Base-by-base conservation (phyloP, 441 rosid genomes). In the Arabidopsis lyrata region DNA sequence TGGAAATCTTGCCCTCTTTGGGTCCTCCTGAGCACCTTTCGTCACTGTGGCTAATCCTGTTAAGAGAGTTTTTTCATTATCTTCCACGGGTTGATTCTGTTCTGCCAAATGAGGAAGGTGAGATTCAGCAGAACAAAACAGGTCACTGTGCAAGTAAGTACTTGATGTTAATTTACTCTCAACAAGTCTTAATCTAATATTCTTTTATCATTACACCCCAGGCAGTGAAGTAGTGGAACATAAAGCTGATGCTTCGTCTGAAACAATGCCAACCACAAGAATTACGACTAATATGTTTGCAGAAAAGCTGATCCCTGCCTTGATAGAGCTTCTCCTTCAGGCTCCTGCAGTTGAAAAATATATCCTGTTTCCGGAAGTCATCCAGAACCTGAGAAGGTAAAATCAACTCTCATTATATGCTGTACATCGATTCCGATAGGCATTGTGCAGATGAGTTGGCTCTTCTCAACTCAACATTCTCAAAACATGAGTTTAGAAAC, bases 351-450 rank as follows among this genome's bases (percentile, higher is more conserved):
- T 81, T 49, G 96, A 93, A 80, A 90, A 89, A 77, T 84, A 86
- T 80, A 91, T 82, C 29, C 68, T 90, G 63, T 86, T 87, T 70
- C 90, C 93, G 1, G 99, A 96, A 88, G 78, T 93, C 81, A 86
- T 96, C 79, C 97, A 89, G 66, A 85, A 82, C 77, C 90, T 96
- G 69, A 90, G 89, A 81, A 90, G 99, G 99, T 95, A 87, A 74
- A 22, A 35, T 49, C 35, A 75, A 66, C 61, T 74, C 59, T 65
- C 65, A 15, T 66, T 54, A 41, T 16, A 59, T 72, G 49, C 41
- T 2, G 10, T 39, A 32, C 27, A 2, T 63, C 22, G 50, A 36
- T 56, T 65, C 29, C 32, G 41, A 24, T 7, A 35, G 31, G 39
- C 63, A 53, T 39, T 41, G 48, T 48, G 38, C 64, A 15, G 44